Base-by-base conservation (phyloP, 495 filamentous ascomycete genomes). In the Xylaria castorea region DNA sequence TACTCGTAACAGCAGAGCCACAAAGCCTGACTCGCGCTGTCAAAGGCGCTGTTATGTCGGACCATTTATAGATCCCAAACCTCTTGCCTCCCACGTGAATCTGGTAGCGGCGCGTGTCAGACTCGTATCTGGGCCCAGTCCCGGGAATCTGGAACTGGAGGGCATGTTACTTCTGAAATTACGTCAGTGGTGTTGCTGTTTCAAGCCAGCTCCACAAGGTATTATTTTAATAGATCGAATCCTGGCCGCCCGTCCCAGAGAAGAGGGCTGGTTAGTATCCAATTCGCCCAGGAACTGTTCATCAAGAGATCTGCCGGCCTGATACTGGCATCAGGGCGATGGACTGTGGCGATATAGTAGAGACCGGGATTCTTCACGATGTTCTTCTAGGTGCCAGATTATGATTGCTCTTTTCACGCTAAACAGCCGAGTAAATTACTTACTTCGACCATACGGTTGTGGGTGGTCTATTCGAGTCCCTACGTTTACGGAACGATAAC, bases 101-200 rank as follows among this genome's bases (percentile, higher is more conserved):
- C 34, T 12, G 20, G 25, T 42, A 16, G 22, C 25, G 22, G 12
- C 61, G 30, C 40, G 38, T 50, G 44, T 44, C 42, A 66, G 44
- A 6, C 6, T 32, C 30, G 46, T 30, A 25, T 34, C 53, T 46
- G 46, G 22, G 30, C 48, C 64, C 18, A 18, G 32, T 66, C 25
- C 64, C 64, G 46, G 32, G 64, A 25, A 53, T 66, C 14, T 53
- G 64, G 64, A 25, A 66, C 64, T n/a, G 44, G 46, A 53, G 64
- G 64, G 63, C 27, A 66, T 5, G 38, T 25, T 34, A 66, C 63
- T 66, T 48, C 34, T 27, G 11, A 30, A 66, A 12, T 9, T 42
- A 20, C 61, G 38, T 44, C 61, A 61, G 58, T 61, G 7, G 18
- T n/a, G 34, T 3, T 27, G 22, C n/a, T 55, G 51, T 55, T 27